phyloP scores from a whole-genome alignment of 2,329 filamentous ascomycete species.

The Cadophora sp. region DNA sequence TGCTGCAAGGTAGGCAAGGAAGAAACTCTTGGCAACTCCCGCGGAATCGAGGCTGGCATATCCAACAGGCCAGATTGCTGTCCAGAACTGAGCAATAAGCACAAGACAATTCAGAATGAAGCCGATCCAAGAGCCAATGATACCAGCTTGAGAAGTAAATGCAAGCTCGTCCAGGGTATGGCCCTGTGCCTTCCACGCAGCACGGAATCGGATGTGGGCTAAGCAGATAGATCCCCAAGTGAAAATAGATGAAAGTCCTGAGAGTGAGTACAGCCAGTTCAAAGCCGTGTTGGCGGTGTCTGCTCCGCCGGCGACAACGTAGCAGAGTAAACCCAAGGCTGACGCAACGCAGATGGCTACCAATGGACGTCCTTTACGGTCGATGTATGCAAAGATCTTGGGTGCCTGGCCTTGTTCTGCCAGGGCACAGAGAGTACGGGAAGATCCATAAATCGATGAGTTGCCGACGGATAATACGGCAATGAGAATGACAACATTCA shows the following conservation, averaged over 20 bases:
- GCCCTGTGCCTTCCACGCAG: slow-evolving; percentile 63
- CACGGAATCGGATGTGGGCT: slow-evolving; percentile 72
- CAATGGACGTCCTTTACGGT: slow-evolving; percentile 62
- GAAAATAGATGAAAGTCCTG: slow-evolving; percentile 65
- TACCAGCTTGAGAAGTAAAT: slow-evolving; percentile 65
- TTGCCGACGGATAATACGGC: slow-evolving; percentile 66
- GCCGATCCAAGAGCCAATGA: slow-evolving; percentile 68
- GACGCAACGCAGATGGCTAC: slow-evolving; percentile 51
- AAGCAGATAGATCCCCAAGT: slow-evolving; percentile 70
- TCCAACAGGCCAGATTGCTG: slow-evolving; percentile 57
- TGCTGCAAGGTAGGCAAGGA: slow-evolving; percentile 61
- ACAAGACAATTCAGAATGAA: slow-evolving; percentile 59
- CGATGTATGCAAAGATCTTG: slow-evolving; percentile 62
- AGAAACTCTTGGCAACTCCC: slow-evolving; percentile 59
- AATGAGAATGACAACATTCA: slow-evolving; percentile 65
- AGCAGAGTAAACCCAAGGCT: slow-evolving; percentile 53
- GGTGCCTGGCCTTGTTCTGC: slow-evolving; percentile 66
- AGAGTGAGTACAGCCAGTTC: slow-evolving; percentile 69
- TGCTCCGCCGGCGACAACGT: slow-evolving; percentile 57
- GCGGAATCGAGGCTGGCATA: slow-evolving; percentile 21
- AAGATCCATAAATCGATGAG: slow-evolving; percentile 64
- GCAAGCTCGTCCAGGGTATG: slow-evolving; percentile 69
- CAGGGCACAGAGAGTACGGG: slow-evolving; percentile 64
- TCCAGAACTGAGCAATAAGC: slow-evolving; percentile 49
- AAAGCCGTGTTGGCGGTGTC: slow-evolving; percentile 58